A percentile compares a stretch with the other conserved stretches of the same genome.
phyloP scores from a whole-genome alignment of 2,329 filamentous ascomycete species.

The Hansfordia pulvinata region DNA sequence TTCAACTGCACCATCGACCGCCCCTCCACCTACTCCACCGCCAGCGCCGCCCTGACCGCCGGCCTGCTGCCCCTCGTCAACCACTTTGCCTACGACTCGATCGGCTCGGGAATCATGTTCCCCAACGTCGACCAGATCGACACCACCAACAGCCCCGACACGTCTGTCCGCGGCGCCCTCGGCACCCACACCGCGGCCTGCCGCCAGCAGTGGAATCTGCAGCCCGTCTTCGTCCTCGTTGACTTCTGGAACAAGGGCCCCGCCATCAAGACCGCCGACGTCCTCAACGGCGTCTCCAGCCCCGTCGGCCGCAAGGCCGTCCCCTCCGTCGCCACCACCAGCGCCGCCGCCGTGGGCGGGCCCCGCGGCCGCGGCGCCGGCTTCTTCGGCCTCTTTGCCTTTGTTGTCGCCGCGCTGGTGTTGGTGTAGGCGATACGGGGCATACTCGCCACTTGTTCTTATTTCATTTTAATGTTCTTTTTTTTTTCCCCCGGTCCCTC shows the following conservation, averaged over 20 bases:
- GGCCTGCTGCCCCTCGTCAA: constrained; percentile 62
- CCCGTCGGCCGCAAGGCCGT: constrained; percentile 18
- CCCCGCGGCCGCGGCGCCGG: neutral
- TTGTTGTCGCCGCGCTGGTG: constrained; percentile 1
- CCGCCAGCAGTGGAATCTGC: constrained; percentile 40
- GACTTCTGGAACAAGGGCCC: constrained; percentile 69
- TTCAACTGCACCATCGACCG: constrained; percentile 64
- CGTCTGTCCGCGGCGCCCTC: constrained; percentile 34
- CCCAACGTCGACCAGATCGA: constrained; percentile 47
- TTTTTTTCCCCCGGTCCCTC: neutral
- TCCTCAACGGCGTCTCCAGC: constrained; percentile 41
- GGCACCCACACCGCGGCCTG: constrained; percentile 41
- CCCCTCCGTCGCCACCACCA: neutral
- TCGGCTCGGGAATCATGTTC: constrained; percentile 40
- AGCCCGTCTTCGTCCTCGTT: constrained; percentile 62
- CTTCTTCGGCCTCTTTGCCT: constrained; percentile 1
- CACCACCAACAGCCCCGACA: constrained; percentile 51
- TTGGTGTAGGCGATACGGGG: too few relatives aligned
- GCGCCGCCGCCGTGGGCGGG: neutral
- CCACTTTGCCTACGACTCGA: constrained; percentile 57
- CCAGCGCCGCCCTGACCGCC: constrained; percentile 36
- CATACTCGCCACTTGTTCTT: too few relatives aligned
- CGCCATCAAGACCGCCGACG: constrained; percentile 55
- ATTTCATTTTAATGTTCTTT: too few relatives aligned
- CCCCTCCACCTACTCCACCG: constrained; percentile 35